phyloP scores from a whole-genome alignment of 352 stramenopile genomes.

The Globisporangium iwayamae region DNA sequence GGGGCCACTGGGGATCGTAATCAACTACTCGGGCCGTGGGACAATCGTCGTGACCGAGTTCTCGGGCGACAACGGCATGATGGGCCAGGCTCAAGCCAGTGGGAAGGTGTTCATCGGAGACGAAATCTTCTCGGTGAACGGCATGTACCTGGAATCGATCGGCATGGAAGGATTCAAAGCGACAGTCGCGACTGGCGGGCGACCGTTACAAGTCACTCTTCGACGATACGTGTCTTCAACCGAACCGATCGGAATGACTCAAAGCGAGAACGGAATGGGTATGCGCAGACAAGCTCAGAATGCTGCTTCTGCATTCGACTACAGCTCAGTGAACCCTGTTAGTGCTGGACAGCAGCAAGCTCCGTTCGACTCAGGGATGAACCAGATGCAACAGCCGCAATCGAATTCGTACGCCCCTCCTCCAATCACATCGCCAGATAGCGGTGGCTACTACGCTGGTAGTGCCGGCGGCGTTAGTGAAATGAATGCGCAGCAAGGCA shows the following conservation, averaged over 20 bases:
- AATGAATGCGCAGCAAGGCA: constrained; percentile 8
- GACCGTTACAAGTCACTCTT: constrained; percentile 73
- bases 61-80: constrained; percentile 58
- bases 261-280: constrained; percentile 5
- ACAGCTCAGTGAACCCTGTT: constrained; percentile 1
- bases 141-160: constrained; percentile 52
- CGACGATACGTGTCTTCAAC: constrained; percentile 25
- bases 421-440: constrained; percentile 2
- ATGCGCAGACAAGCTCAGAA: constrained; percentile 16
- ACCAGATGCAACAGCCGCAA: constrained; percentile 13
- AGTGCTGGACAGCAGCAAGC: background rate
- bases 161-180: constrained; percentile 83
- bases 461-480: background rate
- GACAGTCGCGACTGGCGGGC: constrained; percentile 50
- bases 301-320: constrained; percentile 10
- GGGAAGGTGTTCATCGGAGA: constrained; percentile 72
- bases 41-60: constrained; percentile 83
- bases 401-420: constrained; percentile 21
- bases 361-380: constrained; percentile 4
- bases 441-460: constrained; percentile 9
- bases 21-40: constrained; percentile 72
- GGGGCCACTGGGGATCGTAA: constrained; percentile 77
- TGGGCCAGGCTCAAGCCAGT: constrained; percentile 70
- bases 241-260: constrained; percentile 7
- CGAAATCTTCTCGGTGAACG: constrained; percentile 79